phyloP scores from a whole-genome alignment of 2,329 filamentous ascomycete genomes.

The Cryoendolithus antarcticus region DNA sequence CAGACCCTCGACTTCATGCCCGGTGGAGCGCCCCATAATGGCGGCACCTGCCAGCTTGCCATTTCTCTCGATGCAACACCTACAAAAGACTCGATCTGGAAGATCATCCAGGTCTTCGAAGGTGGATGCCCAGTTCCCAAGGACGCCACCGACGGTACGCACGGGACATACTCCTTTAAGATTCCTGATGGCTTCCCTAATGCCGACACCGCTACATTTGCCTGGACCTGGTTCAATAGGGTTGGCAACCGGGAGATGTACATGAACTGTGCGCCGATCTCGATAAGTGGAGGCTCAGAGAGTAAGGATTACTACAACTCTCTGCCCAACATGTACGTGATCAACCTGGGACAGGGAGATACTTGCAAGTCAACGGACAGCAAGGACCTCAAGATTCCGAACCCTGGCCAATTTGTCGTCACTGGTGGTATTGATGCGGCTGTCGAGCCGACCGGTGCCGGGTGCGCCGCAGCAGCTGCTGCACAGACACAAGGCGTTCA shows the following conservation, averaged over 20 bases:
- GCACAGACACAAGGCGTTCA: slow-evolving; percentile 9
- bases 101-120: slow-evolving; percentile 78
- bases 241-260: slow-evolving; percentile 90
- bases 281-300: slow-evolving; percentile 39
- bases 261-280: slow-evolving; percentile 81
- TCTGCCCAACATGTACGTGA: slow-evolving; percentile 58
- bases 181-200: slow-evolving; percentile 62
- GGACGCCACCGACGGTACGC: slow-evolving; percentile 41
- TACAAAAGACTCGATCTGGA: slow-evolving; percentile 56
- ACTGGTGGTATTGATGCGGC: slow-evolving; percentile 1
- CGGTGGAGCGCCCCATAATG: slow-evolving; percentile 70
- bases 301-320: slow-evolving; percentile 39
- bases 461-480: slow-evolving; percentile 11
- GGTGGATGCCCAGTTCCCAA: slow-evolving; percentile 63
- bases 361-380: slow-evolving; percentile 42
- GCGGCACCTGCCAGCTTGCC: slow-evolving; percentile 80
- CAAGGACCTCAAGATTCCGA: slow-evolving; percentile 45
- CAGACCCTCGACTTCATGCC: slow-evolving; percentile 49
- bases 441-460: slow-evolving; percentile 8
- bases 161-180: slow-evolving; percentile 42
- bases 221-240: slow-evolving; percentile 82
- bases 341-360: slow-evolving; percentile 44
- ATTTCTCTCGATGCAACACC: slow-evolving; percentile 66
- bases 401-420: slow-evolving; percentile 38
- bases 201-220: slow-evolving; percentile 58